A percentile compares a stretch with the other conserved stretches of the same genome.
Evolutionary conservation across 148 eudicot genomes (phyloP).

Genomic region (Hydrangea macrophylla): DNA sequence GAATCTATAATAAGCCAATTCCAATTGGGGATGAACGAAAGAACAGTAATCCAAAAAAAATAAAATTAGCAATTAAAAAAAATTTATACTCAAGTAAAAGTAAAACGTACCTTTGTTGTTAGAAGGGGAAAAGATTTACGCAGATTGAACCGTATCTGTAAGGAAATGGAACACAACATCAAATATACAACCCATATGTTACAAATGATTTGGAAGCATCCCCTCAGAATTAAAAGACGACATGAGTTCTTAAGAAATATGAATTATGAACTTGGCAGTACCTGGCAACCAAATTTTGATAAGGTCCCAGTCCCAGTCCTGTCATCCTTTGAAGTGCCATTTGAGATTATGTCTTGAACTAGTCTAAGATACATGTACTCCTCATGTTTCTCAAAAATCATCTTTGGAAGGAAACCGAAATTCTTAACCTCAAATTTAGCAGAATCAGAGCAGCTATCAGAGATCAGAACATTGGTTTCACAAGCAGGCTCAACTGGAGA

Average conservation of each 20-base stretch:
- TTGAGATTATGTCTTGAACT: slow-evolving; percentile 63
- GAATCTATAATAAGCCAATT: background rate
- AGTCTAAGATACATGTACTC: slow-evolving; percentile 68
- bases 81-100: background rate
- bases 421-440: slow-evolving; percentile 50
- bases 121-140: slow-evolving; percentile 78
- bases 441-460: slow-evolving; percentile 18
- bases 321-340: slow-evolving; percentile 70
- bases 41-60: background rate
- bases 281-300: slow-evolving; percentile 97
- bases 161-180: background rate
- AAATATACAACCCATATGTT: background rate
- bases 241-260: background rate
- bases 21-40: background rate
- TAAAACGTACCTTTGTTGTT: slow-evolving; percentile 53
- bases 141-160: slow-evolving; percentile 93
- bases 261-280: slow-evolving; percentile 15
- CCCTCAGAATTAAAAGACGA: background rate
- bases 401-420: slow-evolving; percentile 69
- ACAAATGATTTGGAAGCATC: background rate
- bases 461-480: slow-evolving; percentile 28
- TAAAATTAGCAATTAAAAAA: background rate
- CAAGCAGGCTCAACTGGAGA: slow-evolving; percentile 24
- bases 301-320: slow-evolving; percentile 90
- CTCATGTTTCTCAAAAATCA: slow-evolving; percentile 76